Evolutionary conservation across 148 eudicot species (phyloP), one percentile per base, ranked within the genome.

Genomic region (Chenopodium album): DNA sequence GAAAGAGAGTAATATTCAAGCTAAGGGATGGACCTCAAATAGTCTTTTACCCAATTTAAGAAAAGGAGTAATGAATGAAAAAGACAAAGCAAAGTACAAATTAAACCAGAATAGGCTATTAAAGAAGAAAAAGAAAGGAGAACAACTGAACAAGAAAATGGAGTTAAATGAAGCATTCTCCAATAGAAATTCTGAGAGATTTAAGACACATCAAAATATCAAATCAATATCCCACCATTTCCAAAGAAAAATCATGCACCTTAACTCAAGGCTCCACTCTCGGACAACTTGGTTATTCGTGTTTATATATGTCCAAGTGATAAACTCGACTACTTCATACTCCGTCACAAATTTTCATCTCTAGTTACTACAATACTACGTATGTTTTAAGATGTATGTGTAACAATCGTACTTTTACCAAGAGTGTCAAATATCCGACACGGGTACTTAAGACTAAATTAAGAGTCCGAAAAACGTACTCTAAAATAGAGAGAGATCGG

Each of bases 141-240:
- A 80, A 60, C 12, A 50, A 72, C 77, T 19, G 17, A 56, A 56
- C 62, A 56, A 12, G 29, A 23, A 22, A 26, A 56, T 32, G 1
- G 41, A 37, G 32, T 13, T 3, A 47, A 47, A 41, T 41, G 7
- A 41, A 41, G 7, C 7, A 41, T 6, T 62, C 69, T 63, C 28
- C 71, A 60, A 13, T 72, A 60, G 32, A 73, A 80, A 22, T 46
- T 62, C 71, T 80, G 71, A 71, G 4, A 14, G 19, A 41, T 62
- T n/a, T 28, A 71, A 31, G 77, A 80, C 71, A 46, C 71, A 63
- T 80, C 82, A 80, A 59, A 80, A 46, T 60, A 63, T 80, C 82
- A 80, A 59, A 80, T 80, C 82, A 80, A 37, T 31, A 1, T 52
- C 23, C 46, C 22, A 10, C 41, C 72, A 6, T 6, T 34, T 66